Conservation (phyloP, 768 basidiomycete genomes). For the Leccinum imitatum region DNA sequence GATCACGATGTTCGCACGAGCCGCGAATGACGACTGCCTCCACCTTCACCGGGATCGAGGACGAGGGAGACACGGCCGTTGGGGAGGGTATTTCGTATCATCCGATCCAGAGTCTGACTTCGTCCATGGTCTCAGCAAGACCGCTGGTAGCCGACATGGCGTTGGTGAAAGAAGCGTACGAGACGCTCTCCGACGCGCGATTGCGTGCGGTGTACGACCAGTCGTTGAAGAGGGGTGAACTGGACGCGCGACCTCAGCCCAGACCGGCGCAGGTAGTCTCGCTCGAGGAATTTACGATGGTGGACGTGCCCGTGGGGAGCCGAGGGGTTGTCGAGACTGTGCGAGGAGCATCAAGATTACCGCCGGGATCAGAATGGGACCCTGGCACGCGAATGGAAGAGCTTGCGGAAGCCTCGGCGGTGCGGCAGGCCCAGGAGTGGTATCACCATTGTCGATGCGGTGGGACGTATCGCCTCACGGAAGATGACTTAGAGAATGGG, state of each 20-base stretch:
- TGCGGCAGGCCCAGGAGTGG: constrained; percentile 45
- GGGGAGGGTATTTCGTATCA: background rate
- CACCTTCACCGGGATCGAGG: background rate
- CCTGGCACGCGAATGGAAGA: background rate
- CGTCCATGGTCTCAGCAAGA: background rate
- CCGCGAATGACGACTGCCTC: background rate
- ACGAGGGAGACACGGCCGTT: constrained; percentile 21
- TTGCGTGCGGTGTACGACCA: constrained; percentile 55
- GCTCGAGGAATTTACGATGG: constrained; percentile 60
- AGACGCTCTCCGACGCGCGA: constrained; percentile 50
- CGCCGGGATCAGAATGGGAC: background rate
- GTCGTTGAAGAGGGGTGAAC: constrained; percentile 9
- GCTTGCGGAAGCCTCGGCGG: constrained; percentile 27
- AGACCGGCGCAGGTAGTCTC: constrained; percentile 80
- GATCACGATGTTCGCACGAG: background rate
- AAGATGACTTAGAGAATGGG: constrained; percentile 64
- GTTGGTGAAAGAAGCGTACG: constrained; percentile 66
- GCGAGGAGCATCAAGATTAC: background rate
- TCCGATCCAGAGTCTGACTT: background rate
- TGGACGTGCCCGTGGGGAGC: background rate
- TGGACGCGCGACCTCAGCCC: constrained; percentile 30
- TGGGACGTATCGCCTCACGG: constrained; percentile 57
- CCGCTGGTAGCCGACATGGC: constrained; percentile 43
- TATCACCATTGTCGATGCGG: constrained; percentile 72
- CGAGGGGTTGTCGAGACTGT: background rate